phyloP scores from a whole-genome alignment of 768 basidiomycete genomes.

The Naematelia encephala region DNA sequence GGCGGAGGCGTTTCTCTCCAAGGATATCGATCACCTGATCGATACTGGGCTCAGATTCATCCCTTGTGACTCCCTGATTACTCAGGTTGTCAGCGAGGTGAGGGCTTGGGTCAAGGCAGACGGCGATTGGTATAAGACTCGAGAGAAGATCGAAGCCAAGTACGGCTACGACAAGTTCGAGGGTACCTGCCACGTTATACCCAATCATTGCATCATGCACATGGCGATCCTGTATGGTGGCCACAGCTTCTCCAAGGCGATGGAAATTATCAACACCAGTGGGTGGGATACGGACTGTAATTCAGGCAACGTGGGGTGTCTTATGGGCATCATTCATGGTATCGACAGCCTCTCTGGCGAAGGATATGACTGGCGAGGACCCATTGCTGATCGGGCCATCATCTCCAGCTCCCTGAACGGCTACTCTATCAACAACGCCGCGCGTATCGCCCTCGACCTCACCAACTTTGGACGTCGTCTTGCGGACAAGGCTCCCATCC shows the following conservation, averaged over 20 bases:
- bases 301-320: slow-evolving; percentile 6
- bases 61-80: slow-evolving; percentile 1
- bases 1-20: slow-evolving; percentile 4
- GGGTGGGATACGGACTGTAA: slow-evolving; percentile 9
- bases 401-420: slow-evolving; percentile 7
- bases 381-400: slow-evolving; percentile 1
- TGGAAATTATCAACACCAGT: slow-evolving; percentile 2
- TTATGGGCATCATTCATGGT: slow-evolving; percentile 7
- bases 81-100: slow-evolving; percentile 1
- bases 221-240: slow-evolving; percentile 5
- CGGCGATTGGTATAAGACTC: slow-evolving; percentile 4
- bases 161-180: slow-evolving; percentile 10
- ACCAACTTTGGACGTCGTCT: slow-evolving; percentile 7
- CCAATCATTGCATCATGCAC: slow-evolving; percentile 9
- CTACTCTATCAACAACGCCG: slow-evolving; percentile 10
- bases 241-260: slow-evolving; percentile 5
- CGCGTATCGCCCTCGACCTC: slow-evolving; percentile 3
- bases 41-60: slow-evolving; percentile 6
- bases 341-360: background rate
- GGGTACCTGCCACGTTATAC: slow-evolving; percentile 6
- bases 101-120: slow-evolving; percentile 4
- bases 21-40: slow-evolving; percentile 8
- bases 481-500: slow-evolving; percentile 6
- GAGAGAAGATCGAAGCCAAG: slow-evolving; percentile 3
- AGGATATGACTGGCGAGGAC: slow-evolving; percentile 5